Evolutionary conservation across 2,329 filamentous ascomycete species (phyloP), one percentile per base, ranked within the genome.

Genomic region (Metarhizium robertsii): DNA sequence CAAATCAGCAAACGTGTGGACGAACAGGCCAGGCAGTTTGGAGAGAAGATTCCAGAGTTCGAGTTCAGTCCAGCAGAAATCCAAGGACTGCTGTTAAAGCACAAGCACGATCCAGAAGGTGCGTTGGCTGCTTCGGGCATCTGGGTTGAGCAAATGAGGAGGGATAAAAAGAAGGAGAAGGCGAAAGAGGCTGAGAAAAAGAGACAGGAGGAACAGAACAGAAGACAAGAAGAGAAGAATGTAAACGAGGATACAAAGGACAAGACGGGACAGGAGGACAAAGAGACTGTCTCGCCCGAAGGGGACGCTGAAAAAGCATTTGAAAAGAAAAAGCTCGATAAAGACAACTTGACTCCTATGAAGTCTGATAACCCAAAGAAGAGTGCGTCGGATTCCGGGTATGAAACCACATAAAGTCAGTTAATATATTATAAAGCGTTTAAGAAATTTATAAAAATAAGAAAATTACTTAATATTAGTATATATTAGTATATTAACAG

Each of bases 61-160:
- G 75, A 81, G 63, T 84, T 84, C 63, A 81, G 77, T 53, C 81
- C 81, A 0, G 81, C 81, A 6, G 80, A 85, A 67, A 73, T 85
- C 5, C 81, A 84, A 64, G 81, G 81, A 5, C 77, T 77, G 55
- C 70, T 85, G 51, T 71, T 85, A 58, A 76, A 75, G 62, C 69
- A 83, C 62, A 84, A 84, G 71, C 73, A 75, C 10, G 68, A 73
- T 55, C 76, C 80, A 0, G 69, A 74, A 40, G 71, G 66, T 0
- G 81, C 78, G 0, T 69, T 84, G 4, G 73, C 69, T 7, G 71
- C 68, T 2, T 69, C 74, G 0, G 75, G 73, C 13, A 69, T 70
- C 10, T 85, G 81, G 75, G 71, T 83, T 0, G 65, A 69, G 30
- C 73, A 75, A 55, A 76, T 74, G 38, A 69, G 78, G 42, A 74